Evolutionary conservation across 2,329 filamentous ascomycete genomes (phyloP), one percentile per base, ranked within the genome.

Genomic region (Polychaeton citri): DNA sequence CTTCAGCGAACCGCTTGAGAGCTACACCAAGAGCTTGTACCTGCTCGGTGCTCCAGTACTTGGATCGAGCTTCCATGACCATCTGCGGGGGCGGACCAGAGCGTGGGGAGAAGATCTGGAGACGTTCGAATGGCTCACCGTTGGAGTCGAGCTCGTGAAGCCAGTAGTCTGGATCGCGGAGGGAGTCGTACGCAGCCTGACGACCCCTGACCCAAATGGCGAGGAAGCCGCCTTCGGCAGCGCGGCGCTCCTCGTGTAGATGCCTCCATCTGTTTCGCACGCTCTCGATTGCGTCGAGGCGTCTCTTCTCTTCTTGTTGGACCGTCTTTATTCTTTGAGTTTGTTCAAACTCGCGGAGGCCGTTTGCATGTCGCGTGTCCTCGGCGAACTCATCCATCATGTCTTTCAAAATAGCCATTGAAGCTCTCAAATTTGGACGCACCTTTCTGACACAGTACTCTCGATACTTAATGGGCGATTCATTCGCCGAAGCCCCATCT

Each of bases 81-180:
- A 40, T 6, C 42, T 51, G 26, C 2, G 45, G 47, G 2, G 44
- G 44, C 2, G 46, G 51, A n/a, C 57, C 56, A 10, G 53, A 31
- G 4, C 48, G 52, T 2, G 43, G 36, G 6, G 31, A 30, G 40
- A 67, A 61, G 4, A 59, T 37, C 2, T 56, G 43, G 1, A 61
- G 30, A 4, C 63, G 59, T 34, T 60, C 54, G 33, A 65, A 63
- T 0, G 36, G 36, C 0, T 51, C 19, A 5, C 63, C 64, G 35
- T 64, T 59, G 0, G 57, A 52, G 33, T 66, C 63, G 17, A 44
- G 39, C 18, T 56, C 52, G 6, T 34, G 32, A 13, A 39, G 31
- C 6, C 33, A 34, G 8, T 41, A 32, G 17, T 21, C 33, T 2
- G 42, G 43, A 4, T 41, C 36, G 1, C 36, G 38, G 6, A 54